Conservation (phyloP, 495 filamentous ascomycete genomes). For the Thozetella sp. region DNA sequence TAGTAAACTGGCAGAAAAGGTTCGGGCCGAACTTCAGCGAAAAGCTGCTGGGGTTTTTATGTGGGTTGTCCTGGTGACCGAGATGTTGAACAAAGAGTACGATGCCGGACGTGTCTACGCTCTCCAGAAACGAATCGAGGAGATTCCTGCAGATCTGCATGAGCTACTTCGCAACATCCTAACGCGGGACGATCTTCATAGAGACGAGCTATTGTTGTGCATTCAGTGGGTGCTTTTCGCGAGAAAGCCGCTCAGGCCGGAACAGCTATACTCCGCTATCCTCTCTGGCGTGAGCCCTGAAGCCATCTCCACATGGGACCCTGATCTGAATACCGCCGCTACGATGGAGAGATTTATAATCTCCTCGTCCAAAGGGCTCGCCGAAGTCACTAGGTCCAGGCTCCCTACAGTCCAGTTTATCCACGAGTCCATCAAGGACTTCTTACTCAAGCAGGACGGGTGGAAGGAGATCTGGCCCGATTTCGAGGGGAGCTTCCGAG, state of each 20-base stretch:
- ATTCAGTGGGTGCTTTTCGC: slow-evolving; percentile 43
- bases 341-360: slow-evolving; percentile 25
- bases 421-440: slow-evolving; percentile 43
- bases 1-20: slow-evolving; percentile 21
- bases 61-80: slow-evolving; percentile 48
- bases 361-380: slow-evolving; percentile 34
- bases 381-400: slow-evolving; percentile 26
- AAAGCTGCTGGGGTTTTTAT: slow-evolving; percentile 50
- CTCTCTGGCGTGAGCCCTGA: slow-evolving; percentile 23
- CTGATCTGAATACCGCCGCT: neutral
- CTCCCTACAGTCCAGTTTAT: slow-evolving; percentile 40
- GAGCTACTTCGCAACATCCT: slow-evolving; percentile 35
- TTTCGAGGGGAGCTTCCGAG: slow-evolving; percentile 16
- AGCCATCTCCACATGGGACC: slow-evolving; percentile 10
- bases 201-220: slow-evolving; percentile 30
- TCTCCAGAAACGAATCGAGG: slow-evolving; percentile 18
- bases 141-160: slow-evolving; percentile 31
- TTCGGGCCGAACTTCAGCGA: slow-evolving; percentile 25
- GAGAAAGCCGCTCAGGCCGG: slow-evolving; percentile 21
- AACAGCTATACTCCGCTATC: slow-evolving; percentile 39
- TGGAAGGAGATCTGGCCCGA: slow-evolving; percentile 34
- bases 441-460: slow-evolving; percentile 28
- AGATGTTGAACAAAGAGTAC: slow-evolving; percentile 44
- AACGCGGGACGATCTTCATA: slow-evolving; percentile 25
- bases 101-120: slow-evolving; percentile 16